Conservation (phyloP, 2,329 filamentous ascomycete genomes). For the Colletotrichum lentis region DNA sequence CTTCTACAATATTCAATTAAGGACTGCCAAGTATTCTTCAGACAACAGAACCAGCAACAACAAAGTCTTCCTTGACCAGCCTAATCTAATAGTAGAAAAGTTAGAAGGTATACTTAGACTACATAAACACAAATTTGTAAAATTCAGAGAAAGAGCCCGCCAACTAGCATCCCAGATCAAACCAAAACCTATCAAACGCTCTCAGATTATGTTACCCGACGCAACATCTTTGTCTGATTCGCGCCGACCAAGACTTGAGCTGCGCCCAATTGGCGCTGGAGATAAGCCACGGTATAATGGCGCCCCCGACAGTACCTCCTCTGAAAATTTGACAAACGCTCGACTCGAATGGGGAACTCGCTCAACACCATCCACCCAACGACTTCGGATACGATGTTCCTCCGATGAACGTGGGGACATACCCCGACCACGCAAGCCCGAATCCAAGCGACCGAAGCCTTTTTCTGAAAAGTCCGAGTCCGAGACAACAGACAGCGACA, state of each 20-base stretch:
- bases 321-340: constrained; percentile 13
- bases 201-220: not conserved
- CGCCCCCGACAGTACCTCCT: constrained; percentile 9
- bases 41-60: not conserved
- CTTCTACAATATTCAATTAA: constrained; percentile 10
- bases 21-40: not conserved
- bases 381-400: not conserved
- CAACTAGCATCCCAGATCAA: not conserved
- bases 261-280: not conserved
- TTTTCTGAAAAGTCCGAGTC: not conserved
- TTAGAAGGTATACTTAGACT: constrained; percentile 18
- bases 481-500: not conserved
- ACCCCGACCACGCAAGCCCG: not conserved
- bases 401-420: too few species aligned
- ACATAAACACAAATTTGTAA: constrained; percentile 8
- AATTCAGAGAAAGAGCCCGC: constrained; percentile 13
- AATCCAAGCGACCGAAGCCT: not conserved
- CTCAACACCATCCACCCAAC: not conserved
- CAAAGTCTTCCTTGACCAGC: not conserved
- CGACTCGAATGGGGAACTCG: not conserved
- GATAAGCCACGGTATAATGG: not conserved
- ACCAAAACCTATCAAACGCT: not conserved
- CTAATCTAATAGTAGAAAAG: not conserved
- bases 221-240: not conserved
- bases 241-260: not conserved